Conservation (phyloP, 257 asterid genomes). For the Gentiana macrophylla region DNA sequence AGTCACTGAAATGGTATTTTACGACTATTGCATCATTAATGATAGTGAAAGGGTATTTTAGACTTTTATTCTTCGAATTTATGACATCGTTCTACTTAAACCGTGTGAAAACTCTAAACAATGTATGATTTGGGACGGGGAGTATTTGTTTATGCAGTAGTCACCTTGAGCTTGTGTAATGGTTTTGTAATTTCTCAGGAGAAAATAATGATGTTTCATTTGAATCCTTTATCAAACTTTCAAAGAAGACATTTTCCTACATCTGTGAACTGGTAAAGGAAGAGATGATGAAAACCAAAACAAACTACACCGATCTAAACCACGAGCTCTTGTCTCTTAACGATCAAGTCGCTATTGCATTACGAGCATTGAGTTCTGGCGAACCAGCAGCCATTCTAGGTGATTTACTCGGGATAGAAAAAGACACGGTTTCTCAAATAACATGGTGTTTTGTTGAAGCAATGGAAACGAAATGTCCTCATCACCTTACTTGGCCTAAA, state of each 20-base stretch:
- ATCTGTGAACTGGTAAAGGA: too few relatives aligned
- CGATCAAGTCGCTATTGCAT: conserved; percentile 18
- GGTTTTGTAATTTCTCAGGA: too few relatives aligned
- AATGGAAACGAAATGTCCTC: conserved; percentile 14
- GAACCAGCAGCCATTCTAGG: conserved; percentile 11
- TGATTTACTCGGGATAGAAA: conserved; percentile 14
- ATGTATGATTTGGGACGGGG: conserved; percentile 10
- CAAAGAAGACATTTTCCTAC: too few relatives aligned
- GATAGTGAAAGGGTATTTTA: too few relatives aligned
- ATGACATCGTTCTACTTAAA: too few relatives aligned
- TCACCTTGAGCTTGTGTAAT: conserved; percentile 14
- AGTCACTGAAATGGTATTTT: too few relatives aligned
- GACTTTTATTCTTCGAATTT: not conserved
- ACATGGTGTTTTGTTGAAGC: conserved; percentile 21
- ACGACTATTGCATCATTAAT: too few relatives aligned
- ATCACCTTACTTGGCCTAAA: conserved; percentile 16
- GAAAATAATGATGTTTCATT: not conserved
- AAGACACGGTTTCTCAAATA: conserved; percentile 9
- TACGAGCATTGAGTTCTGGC: conserved; percentile 18
- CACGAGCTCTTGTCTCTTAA: conserved; percentile 10
- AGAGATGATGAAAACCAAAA: conserved; percentile 6
- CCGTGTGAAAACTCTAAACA: conserved; percentile 10
- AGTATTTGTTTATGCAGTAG: conserved; percentile 8
- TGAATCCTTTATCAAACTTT: conserved; percentile 18
- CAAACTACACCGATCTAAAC: conserved; percentile 9